Evolutionary conservation across 495 filamentous ascomycete species (phyloP).

Genomic region (Symbiotaphrina buchneri): DNA sequence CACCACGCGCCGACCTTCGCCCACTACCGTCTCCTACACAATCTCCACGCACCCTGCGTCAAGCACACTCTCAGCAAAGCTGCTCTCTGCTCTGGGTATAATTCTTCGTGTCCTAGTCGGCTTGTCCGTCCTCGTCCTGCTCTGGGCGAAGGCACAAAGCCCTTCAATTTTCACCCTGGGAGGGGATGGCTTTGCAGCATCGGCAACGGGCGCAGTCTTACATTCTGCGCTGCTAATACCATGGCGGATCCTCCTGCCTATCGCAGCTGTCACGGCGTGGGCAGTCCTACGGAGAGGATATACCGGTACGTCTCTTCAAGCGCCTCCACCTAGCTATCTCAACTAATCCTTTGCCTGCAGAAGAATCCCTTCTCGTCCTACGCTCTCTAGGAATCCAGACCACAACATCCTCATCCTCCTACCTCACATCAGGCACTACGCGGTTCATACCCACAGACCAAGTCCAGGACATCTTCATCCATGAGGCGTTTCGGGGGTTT

Average conservation of each 20-base stretch:
- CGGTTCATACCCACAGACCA: conserved; percentile 84
- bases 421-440: conserved; percentile 40
- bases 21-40: conserved; percentile 70
- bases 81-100: conserved; percentile 25
- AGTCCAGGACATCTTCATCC: conserved; percentile 81
- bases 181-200: conserved; percentile 8
- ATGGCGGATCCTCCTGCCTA: conserved; percentile 11
- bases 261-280: conserved; percentile 17
- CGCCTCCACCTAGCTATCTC: conserved; percentile 4
- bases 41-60: conserved; percentile 47
- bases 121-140: conserved; percentile 15
- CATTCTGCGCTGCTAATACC: conserved; percentile 7
- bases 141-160: conserved; percentile 6
- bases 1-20: conserved; percentile 48
- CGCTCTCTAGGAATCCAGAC: conserved; percentile 85
- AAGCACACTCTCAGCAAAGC: conserved; percentile 29
- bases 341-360: conserved; percentile 18
- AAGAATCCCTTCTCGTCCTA: conserved; percentile 76
- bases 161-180: not conserved
- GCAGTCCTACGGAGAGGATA: conserved; percentile 24
- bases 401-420: conserved; percentile 37
- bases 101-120: conserved; percentile 19
- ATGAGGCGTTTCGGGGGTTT: conserved; percentile 88
- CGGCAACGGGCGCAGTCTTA: conserved; percentile 1
- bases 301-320: conserved; percentile 16